Evolutionary conservation across 148 eudicot species (phyloP).

Genomic region (Fagopyrum esculentum): DNA sequence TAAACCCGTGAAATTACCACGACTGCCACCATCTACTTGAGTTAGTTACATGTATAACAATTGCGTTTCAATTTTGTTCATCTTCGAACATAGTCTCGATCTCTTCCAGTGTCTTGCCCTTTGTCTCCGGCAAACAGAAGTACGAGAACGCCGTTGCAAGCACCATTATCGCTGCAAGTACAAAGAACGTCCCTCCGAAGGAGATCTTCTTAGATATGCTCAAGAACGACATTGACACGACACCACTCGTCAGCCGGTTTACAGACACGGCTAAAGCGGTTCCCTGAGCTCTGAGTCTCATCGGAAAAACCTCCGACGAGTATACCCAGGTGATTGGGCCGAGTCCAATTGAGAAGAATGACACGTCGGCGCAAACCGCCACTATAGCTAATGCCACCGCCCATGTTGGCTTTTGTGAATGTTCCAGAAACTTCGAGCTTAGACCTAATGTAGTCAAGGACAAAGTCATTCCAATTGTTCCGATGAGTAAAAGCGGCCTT

Average conservation of each 20-base stretch:
- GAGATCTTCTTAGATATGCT: conserved; percentile 41
- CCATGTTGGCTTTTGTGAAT: conserved; percentile 58
- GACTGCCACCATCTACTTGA: neutral
- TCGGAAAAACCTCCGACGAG: conserved; percentile 89
- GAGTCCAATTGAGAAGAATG: conserved; percentile 88
- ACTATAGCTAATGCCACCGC: conserved; percentile 60
- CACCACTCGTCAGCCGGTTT: conserved; percentile 76
- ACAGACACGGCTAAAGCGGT: conserved; percentile 70
- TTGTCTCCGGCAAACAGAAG: conserved; percentile 73
- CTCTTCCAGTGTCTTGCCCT: conserved; percentile 74
- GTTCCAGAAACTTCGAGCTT: conserved; percentile 57
- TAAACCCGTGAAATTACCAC: neutral
- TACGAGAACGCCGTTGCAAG: conserved; percentile 51
- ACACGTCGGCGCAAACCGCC: conserved; percentile 72
- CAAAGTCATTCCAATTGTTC: conserved; percentile 58
- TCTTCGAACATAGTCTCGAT: conserved; percentile 47
- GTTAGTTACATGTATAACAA: neutral
- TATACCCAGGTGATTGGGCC: conserved; percentile 98
- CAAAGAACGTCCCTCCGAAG: conserved; percentile 75
- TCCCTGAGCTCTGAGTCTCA: conserved; percentile 78
- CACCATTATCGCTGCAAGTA: conserved; percentile 59
- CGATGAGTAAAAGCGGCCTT: conserved; percentile 66
- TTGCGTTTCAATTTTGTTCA: conserved; percentile 13
- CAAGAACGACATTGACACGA: conserved; percentile 73
- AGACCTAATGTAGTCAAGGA: conserved; percentile 51